These are phyloP conservation scores for Hermanozyma aechmeae DNA, from an alignment of 805 yeast species.

Conservation along the genomic window DNA sequence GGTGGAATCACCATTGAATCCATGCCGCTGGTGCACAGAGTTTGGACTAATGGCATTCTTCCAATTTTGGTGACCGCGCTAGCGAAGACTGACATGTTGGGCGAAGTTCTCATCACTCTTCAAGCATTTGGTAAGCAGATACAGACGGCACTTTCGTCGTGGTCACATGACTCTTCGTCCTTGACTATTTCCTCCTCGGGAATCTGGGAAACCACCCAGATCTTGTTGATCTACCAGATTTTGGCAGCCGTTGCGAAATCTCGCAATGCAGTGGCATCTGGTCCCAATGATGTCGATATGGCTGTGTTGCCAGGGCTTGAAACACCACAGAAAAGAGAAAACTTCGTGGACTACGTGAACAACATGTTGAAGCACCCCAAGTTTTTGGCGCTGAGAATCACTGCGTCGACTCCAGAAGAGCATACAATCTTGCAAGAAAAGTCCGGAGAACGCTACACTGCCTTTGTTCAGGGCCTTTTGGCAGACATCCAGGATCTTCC, in stretches of 20 bases:
- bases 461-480: neutral
- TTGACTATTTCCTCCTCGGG: slow-evolving; percentile 27
- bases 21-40: slow-evolving; percentile 51
- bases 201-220: slow-evolving; percentile 41
- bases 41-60: slow-evolving; percentile 84
- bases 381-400: slow-evolving; percentile 60
- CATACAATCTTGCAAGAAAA: slow-evolving; percentile 26
- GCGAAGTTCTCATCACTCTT: slow-evolving; percentile 59
- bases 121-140: slow-evolving; percentile 60
- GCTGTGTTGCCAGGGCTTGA: slow-evolving; percentile 52
- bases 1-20: slow-evolving; percentile 50
- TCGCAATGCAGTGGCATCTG: slow-evolving; percentile 11
- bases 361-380: slow-evolving; percentile 83
- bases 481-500: neutral
- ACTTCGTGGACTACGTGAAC: slow-evolving; percentile 51
- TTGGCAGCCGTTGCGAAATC: slow-evolving; percentile 38
- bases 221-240: slow-evolving; percentile 54
- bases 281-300: slow-evolving; percentile 15
- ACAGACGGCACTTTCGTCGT: slow-evolving; percentile 49
- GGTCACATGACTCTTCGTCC: slow-evolving; percentile 52
- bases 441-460: neutral
- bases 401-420: slow-evolving; percentile 57
- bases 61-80: slow-evolving; percentile 55
- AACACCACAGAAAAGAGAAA: slow-evolving; percentile 46
- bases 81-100: slow-evolving; percentile 55